These are phyloP conservation scores for Aspergillus diversus DNA, from an alignment of 495 filamentous ascomycete species.

Conservation along the genomic window DNA sequence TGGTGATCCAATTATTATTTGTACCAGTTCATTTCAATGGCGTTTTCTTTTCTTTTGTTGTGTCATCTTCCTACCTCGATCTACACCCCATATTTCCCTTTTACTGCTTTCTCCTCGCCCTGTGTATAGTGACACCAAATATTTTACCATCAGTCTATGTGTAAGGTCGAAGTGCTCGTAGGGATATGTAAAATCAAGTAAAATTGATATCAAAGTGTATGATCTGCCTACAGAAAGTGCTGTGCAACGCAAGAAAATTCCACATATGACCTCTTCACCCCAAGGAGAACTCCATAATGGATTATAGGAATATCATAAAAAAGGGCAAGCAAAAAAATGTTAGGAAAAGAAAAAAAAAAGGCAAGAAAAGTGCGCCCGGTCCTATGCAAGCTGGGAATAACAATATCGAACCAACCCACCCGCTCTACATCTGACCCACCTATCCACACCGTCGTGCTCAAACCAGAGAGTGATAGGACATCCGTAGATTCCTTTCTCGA, in stretches of 20 bases:
- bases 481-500: too few relatives aligned
- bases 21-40: slow-evolving; percentile 30
- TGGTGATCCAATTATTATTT: slow-evolving; percentile 15
- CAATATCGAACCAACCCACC: background rate
- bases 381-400: slow-evolving; percentile 15
- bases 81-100: slow-evolving; percentile 15
- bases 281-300: background rate
- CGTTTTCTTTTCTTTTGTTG: slow-evolving; percentile 25
- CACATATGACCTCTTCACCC: background rate
- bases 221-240: background rate
- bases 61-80: slow-evolving; percentile 7
- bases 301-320: background rate
- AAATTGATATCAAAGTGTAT: background rate
- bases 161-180: background rate
- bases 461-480: too few relatives aligned
- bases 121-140: slow-evolving; percentile 37
- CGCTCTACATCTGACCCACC: background rate
- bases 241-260: background rate
- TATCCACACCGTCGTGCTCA: too few relatives aligned
- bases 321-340: background rate
- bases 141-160: slow-evolving; percentile 4
- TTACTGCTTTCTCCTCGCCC: slow-evolving; percentile 12
- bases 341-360: background rate
- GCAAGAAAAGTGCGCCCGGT: slow-evolving; percentile 1
- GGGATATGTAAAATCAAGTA: slow-evolving; percentile 2